Percentiles rank a stretch among this genome's conserved stretches.
These are phyloP conservation scores for Metarhizium rileyi DNA, from an alignment of 2,329 filamentous ascomycete genomes.

Conservation along the genomic window DNA sequence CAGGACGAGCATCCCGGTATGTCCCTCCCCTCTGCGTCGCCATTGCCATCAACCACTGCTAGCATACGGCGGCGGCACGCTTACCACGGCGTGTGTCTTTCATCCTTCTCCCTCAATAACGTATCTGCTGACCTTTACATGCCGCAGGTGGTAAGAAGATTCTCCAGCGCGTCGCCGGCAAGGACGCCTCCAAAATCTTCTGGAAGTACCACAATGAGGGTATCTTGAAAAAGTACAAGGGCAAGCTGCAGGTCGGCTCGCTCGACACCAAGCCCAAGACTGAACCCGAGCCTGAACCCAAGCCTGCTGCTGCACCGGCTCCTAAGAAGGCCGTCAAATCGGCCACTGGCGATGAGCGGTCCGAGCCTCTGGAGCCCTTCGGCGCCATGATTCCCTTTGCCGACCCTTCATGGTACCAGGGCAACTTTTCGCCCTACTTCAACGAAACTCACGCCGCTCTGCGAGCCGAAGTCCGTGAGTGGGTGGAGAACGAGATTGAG, in stretches of 20 bases:
- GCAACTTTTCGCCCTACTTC: slow-evolving; percentile 91
- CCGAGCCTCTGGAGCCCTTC: slow-evolving; percentile 72
- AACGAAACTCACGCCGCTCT: slow-evolving; percentile 90
- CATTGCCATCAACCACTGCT: not conserved
- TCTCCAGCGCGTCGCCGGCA: slow-evolving; percentile 51
- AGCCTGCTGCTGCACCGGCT: slow-evolving; percentile 18
- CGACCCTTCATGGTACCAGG: slow-evolving; percentile 92
- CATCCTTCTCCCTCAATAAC: not conserved
- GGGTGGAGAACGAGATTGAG: slow-evolving; percentile 83
- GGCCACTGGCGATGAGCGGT: slow-evolving; percentile 32
- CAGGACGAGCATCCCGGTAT: slow-evolving; percentile 76
- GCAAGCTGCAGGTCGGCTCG: slow-evolving; percentile 71
- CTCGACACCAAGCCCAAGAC: slow-evolving; percentile 77
- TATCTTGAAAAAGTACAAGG: slow-evolving; percentile 79
- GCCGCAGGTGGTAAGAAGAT: slow-evolving; percentile 54
- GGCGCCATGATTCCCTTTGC: slow-evolving; percentile 83
- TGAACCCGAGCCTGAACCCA: slow-evolving; percentile 36
- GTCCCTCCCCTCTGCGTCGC: slow-evolving; percentile 7
- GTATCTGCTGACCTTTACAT: not conserved
- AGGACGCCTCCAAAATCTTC: slow-evolving; percentile 58
- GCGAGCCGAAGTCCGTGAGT: slow-evolving; percentile 81
- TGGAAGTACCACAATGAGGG: slow-evolving; percentile 76
- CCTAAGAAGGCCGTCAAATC: slow-evolving; percentile 18
- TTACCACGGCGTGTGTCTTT: too few relatives aligned
- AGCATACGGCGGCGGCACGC: not conserved